phyloP scores from a whole-genome alignment of 1,284 basidiomycete genomes.

The Phellinidium pouzarii region DNA sequence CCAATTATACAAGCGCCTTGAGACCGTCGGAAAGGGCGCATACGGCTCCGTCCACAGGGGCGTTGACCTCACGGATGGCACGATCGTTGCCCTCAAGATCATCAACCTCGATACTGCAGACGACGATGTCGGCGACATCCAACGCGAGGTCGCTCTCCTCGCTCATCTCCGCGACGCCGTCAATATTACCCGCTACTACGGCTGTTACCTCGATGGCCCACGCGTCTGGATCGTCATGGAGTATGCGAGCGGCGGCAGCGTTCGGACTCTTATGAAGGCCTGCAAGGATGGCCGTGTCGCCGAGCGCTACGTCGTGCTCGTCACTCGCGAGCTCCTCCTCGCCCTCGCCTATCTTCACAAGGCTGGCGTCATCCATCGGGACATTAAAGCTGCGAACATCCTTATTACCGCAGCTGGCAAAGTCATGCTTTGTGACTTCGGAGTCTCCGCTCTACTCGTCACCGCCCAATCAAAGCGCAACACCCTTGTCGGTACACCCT shows the following conservation, averaged over 20 bases:
- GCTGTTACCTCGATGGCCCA: slow-evolving; percentile 90
- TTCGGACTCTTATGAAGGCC: slow-evolving; percentile 82
- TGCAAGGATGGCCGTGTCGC: slow-evolving; percentile 80
- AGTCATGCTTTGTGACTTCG: slow-evolving; percentile 94
- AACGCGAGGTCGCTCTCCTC: slow-evolving; percentile 90
- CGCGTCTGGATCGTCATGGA: slow-evolving; percentile 99
- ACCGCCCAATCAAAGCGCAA: slow-evolving; percentile 87
- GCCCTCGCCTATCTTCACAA: slow-evolving; percentile 88
- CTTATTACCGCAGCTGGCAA: slow-evolving; percentile 83
- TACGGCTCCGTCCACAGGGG: slow-evolving; percentile 96
- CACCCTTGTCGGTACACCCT: slow-evolving; percentile 92
- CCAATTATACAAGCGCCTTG: slow-evolving; percentile 46
- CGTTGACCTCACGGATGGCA: slow-evolving; percentile 76
- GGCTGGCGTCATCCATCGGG: slow-evolving; percentile 91
- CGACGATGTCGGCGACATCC: slow-evolving; percentile 95
- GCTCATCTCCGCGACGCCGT: slow-evolving; percentile 83
- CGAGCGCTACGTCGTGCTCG: slow-evolving; percentile 85
- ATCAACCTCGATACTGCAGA: slow-evolving; percentile 97
- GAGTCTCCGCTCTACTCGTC: slow-evolving; percentile 88
- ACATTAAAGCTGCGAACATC: slow-evolving; percentile 95
- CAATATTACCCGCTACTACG: slow-evolving; percentile 95
- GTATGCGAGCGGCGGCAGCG: slow-evolving; percentile 92
- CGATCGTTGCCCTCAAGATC: slow-evolving; percentile 93
- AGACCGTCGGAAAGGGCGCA: slow-evolving; percentile 84
- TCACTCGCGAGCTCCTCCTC: slow-evolving; percentile 84